Percentiles rank a stretch among this genome's conserved stretches.
Conservation (phyloP, 1,139 yeast genomes). For the Candida glucosophila region DNA sequence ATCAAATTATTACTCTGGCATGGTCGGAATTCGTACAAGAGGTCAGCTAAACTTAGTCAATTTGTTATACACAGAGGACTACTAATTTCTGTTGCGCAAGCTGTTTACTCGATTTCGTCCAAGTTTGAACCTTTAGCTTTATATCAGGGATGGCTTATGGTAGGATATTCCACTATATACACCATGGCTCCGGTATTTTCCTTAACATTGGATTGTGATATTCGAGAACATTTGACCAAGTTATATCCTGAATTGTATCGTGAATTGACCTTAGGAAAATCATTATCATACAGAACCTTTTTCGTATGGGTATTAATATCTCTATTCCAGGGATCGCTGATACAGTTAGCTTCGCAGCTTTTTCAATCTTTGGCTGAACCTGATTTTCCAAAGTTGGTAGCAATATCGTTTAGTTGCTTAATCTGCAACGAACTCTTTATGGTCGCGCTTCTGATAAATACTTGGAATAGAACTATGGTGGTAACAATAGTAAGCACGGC, state of each 20-base stretch:
- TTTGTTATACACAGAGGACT: constrained; percentile 95
- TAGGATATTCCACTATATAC: constrained; percentile 92
- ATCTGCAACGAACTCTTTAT: constrained; percentile 80
- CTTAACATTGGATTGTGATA: constrained; percentile 82
- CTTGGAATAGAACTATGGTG: constrained; percentile 80
- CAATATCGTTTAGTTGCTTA: constrained; percentile 73
- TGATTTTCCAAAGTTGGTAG: constrained; percentile 68
- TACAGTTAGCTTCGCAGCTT: constrained; percentile 72
- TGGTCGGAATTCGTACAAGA: constrained; percentile 92
- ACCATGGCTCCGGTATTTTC: constrained; percentile 99
- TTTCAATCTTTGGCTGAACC: constrained; percentile 55
- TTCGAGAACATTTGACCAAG: constrained; percentile 80
- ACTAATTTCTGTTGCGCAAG: constrained; percentile 92
- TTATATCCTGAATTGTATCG: constrained; percentile 92
- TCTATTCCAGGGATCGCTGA: constrained; percentile 74
- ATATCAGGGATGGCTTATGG: constrained; percentile 96
- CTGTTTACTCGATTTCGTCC: constrained; percentile 81
- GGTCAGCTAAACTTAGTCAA: constrained; percentile 91
- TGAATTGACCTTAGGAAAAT: constrained; percentile 81
- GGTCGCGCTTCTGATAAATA: constrained; percentile 88
- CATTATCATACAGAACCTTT: constrained; percentile 80
- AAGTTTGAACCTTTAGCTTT: constrained; percentile 88
- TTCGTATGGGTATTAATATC: constrained; percentile 88
- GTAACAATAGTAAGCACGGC: constrained; percentile 66
- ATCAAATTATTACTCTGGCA: constrained; percentile 91